Base-by-base conservation (phyloP, 139 green algal genomes). In the Eudorina sp. region DNA sequence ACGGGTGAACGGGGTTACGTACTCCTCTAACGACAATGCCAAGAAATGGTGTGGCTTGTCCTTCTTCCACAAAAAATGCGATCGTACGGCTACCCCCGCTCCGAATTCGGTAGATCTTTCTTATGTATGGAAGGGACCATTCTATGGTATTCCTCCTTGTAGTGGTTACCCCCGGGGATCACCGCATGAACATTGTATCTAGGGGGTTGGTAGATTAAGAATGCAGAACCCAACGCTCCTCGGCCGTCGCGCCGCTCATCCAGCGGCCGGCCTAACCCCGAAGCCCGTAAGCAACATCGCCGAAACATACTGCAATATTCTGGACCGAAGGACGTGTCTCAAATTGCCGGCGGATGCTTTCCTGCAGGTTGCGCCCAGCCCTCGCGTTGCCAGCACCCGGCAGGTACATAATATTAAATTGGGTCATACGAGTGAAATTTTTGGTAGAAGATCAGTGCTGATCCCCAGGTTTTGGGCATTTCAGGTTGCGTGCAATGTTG, bases 401-500 rank as follows among this genome's bases (percentile, higher is more conserved):
- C 60, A 86, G 80, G 80, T 86, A 48, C 40, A 51, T 11, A 3
- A 34, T 38, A 1, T 11, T 51, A 48, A 48, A 14, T 11, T 23
- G 6, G 2, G 18, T 0, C 34, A 36, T 53, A 21, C 1, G 1
- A 8, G 18, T 13, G 11, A 21, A 6, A 14, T 38, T 7, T 29
- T 3, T 58, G 58, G 36, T 45, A 16, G 55, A n/a, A 62, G 55
- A 85, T 58, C 48, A 27, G 16, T 38, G 25, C 58, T 85, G 78
- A 85, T 85, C 78, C 58, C 14, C 8, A 40, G 4, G 3, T 43
- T 14, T 23, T 7, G 25, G 36, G 25, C 3, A 3, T 11, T 76
- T 66, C 85, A 93, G 92, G 90, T 94, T 6, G 83, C 83, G 3
- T 93, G 89, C 87, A 95, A 94, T 85, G 93, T 95, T 21, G 85